Evolutionary conservation across 2,329 filamentous ascomycete species (phyloP), one percentile per base, ranked within the genome.

Genomic region (Hypocreales sp.): DNA sequence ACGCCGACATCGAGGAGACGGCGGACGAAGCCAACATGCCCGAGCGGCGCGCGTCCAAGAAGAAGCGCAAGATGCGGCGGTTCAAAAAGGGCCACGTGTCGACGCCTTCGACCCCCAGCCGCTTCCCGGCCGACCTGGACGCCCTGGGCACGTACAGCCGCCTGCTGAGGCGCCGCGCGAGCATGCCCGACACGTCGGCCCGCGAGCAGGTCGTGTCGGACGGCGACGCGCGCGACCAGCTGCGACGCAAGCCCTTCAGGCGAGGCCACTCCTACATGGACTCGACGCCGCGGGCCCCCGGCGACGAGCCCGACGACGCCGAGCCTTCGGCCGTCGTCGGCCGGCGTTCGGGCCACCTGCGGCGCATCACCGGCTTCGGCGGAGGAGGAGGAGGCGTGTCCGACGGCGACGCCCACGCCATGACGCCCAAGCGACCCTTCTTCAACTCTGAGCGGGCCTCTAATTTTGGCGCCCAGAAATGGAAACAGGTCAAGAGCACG

Each of bases 401-500:
- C 8, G 72, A 78, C 32, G 64, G 68, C 13, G 66, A 76, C 38
- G 64, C 65, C 13, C 65, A 76, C 38, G 64, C 65, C 10, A 60
- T 71, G 30, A 63, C 62, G 7, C 64, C 67, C 4, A 58, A 56
- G 36, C 54, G 70, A 13, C 61, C 67, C 6, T 66, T 72, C 41
- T 66, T 81, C 40, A 59, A 58, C 12, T 56, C 68, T 16, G 79
- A 84, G 37, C 64, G 78, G 39, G 73, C 78, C 15, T 71, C 77
- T 3, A 83, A 76, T 11, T 74, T 79, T 44, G 71, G 71, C 42
- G 83, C 72, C 12, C 79, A 87, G 42, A 83, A 81, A 57, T 98
- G 90, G 90, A 77, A 76, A 36, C 81, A 92, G 46, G 70, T 98
- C 44, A 95, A 94, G 56, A 82, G 82, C 38, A 86, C 84, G 1